Percentiles rank a stretch among this genome's conserved stretches.
phyloP scores from a whole-genome alignment of 2,329 filamentous ascomycete genomes.

The Colletotrichum tamarilloi region DNA sequence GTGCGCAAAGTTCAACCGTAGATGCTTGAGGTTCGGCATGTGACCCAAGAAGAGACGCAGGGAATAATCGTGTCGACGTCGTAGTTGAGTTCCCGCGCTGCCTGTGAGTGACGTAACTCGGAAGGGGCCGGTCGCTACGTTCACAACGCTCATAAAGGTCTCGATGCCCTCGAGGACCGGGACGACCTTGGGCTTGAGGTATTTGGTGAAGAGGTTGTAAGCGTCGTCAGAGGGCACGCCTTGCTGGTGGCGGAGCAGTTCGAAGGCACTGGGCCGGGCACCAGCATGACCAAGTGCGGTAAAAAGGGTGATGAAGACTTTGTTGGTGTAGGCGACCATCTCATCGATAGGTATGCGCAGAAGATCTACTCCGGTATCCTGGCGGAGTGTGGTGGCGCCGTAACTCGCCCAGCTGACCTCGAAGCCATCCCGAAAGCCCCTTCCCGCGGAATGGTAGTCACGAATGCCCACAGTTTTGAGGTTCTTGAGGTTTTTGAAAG shows the following conservation, averaged over 20 bases:
- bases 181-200: slow-evolving; percentile 47
- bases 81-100: neutral
- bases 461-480: slow-evolving; percentile 68
- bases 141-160: slow-evolving; percentile 54
- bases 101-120: neutral
- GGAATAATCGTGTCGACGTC: slow-evolving; percentile 30
- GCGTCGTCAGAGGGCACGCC: slow-evolving; percentile 50
- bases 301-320: slow-evolving; percentile 54
- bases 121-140: neutral
- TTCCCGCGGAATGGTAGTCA: slow-evolving; percentile 63
- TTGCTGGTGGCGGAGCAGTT: slow-evolving; percentile 55
- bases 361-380: slow-evolving; percentile 46
- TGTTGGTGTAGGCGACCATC: slow-evolving; percentile 40
- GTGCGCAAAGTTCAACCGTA: slow-evolving; percentile 62
- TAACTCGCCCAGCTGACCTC: slow-evolving; percentile 64
- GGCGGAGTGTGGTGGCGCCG: slow-evolving; percentile 53
- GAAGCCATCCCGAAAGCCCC: slow-evolving; percentile 58
- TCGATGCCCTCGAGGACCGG: slow-evolving; percentile 58
- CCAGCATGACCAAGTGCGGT: slow-evolving; percentile 54
- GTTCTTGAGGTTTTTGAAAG: slow-evolving; percentile 64
- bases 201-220: slow-evolving; percentile 57
- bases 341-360: slow-evolving; percentile 10
- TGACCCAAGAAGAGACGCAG: slow-evolving; percentile 52
- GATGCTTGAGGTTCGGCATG: slow-evolving; percentile 57
- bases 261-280: slow-evolving; percentile 54